Evolutionary conservation across 495 filamentous ascomycete genomes (phyloP), one percentile per base, ranked within the genome.

Genomic region (Aspergillus funiculosus): DNA sequence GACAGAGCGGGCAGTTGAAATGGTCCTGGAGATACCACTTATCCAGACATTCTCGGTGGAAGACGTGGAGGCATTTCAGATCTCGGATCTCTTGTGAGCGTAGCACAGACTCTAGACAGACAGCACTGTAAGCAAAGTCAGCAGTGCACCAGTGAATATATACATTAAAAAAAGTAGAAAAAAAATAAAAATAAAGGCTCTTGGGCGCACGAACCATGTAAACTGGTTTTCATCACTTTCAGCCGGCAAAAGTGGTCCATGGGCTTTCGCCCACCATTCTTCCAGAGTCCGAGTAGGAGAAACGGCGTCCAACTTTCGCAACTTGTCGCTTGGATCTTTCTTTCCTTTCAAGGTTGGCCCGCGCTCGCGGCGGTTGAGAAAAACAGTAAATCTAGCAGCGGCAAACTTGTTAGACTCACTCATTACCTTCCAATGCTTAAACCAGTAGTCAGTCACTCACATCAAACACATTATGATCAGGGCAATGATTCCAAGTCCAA

Each of bases 21-120:
- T 73, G 68, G 47, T 67, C 60, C 5, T 67, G 58, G 28, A 72
- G 48, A 42, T 64, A 73, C 70, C 70, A 73, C 37, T 63, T 68
- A 34, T 73, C 70, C 15, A 73, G 50, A 39, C 70, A 72, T 39
- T 71, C 67, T 11, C 63, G 60, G 38, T 73, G 70, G 39, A 73
- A 73, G 10, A 73, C 68, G 39, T 73, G 70, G 37, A 68, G 52
- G 36, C 70, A 73, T 35, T 62, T 65, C 38, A 73, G 37, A 32
- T 73, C 66, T 7, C 64, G 61, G 35, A 73, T 69, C 35, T 69
- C 63, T 27, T 73, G 61, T 2, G 56, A 51, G 20, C 56, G 65
- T 10, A 58, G 51, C 13, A 73, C 70, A 26, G 64, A 57, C 9
- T 73, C 70, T 14, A 73, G 55, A 35, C 70, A 73, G 18, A 73